These are phyloP conservation scores for Lavandula angustifolia DNA, from an alignment of 257 asterid species.

Conservation along the genomic window DNA sequence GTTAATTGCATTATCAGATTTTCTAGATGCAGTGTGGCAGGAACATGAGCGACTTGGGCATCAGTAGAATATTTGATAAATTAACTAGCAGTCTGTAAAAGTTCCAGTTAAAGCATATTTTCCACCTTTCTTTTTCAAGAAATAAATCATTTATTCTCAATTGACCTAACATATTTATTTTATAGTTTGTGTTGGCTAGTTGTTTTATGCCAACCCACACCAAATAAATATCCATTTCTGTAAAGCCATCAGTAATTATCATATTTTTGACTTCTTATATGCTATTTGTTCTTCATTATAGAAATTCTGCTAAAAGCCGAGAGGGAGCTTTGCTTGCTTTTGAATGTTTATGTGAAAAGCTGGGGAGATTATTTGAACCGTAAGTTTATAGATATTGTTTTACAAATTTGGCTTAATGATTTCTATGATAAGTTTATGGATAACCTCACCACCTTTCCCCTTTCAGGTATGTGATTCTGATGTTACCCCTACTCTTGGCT, in stretches of 20 bases:
- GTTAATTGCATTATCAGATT: slow-evolving; percentile 15
- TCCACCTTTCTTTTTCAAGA: background rate
- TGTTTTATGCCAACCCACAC: background rate
- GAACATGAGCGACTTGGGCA: background rate
- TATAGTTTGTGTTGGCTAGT: background rate
- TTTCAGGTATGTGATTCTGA: slow-evolving; percentile 88
- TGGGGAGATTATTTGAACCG: slow-evolving; percentile 98
- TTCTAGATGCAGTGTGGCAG: background rate
- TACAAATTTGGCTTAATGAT: slow-evolving; percentile 23
- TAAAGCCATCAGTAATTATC: background rate
- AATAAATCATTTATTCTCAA: background rate
- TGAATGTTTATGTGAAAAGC: slow-evolving; percentile 94
- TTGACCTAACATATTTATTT: background rate
- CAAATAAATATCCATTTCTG: background rate
- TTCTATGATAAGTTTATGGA: slow-evolving; percentile 14
- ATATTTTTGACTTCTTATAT: slow-evolving; percentile 1
- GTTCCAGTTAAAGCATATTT: background rate
- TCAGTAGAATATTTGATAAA: slow-evolving; percentile 8
- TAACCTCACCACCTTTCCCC: slow-evolving; percentile 3
- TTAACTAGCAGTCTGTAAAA: background rate
- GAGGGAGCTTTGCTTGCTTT: slow-evolving; percentile 96
- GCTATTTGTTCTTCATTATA: slow-evolving; percentile 37
- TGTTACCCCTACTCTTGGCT: slow-evolving; percentile 85
- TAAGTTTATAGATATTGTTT: slow-evolving; percentile 43
- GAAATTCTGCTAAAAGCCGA: slow-evolving; percentile 88